Evolutionary conservation across 768 basidiomycete species (phyloP), one percentile per base, ranked within the genome.

Genomic region (Boletus subcaerulescens): DNA sequence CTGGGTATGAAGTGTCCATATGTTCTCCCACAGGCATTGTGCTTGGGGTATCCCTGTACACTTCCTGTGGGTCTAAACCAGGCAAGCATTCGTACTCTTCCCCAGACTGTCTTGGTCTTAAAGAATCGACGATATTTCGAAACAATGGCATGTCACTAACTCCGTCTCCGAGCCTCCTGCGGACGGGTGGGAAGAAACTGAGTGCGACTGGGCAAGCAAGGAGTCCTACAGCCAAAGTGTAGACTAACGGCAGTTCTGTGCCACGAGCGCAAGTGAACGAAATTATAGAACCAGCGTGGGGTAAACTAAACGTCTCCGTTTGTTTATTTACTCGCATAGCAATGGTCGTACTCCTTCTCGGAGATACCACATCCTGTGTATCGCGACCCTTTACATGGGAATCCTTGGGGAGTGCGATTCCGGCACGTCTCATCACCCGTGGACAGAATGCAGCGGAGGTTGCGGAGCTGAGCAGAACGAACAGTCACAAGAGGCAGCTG

Each of bases 61-160:
- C 69, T 59, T 75, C 74, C 39, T 71, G 77, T 14, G 75, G 75
- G 65, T 80, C 80, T 29, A 73, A 73, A 63, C 75, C 73, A 50
- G 74, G 71, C 33, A 74, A 70, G 63, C 74, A 76, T 59, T 80
- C 79, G 68, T 77, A 78, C 54, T 74, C 74, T 74, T 62, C 70
- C n/a, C 24, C 58, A 22, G 65, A 38, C 33, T 58, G 58, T 50
- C 58, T 45, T 50, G 52, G 45, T 48, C 47, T 59, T 45, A 57
- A 58, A 55, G 55, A 55, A 39, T 47, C 47, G 20, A 60, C 46
- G 39, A 56, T 47, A 31, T 52, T 48, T 41, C 40, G 57, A 59
- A 55, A 46, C 35, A 14, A 50, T 31, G 52, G 24, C 70, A 72
- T 70, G 53, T 50, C 43, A 20, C 47, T 26, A 45, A 45, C 39